Evolutionary conservation across 805 yeast species (phyloP).

Genomic region (Ogataea ganodermae): DNA sequence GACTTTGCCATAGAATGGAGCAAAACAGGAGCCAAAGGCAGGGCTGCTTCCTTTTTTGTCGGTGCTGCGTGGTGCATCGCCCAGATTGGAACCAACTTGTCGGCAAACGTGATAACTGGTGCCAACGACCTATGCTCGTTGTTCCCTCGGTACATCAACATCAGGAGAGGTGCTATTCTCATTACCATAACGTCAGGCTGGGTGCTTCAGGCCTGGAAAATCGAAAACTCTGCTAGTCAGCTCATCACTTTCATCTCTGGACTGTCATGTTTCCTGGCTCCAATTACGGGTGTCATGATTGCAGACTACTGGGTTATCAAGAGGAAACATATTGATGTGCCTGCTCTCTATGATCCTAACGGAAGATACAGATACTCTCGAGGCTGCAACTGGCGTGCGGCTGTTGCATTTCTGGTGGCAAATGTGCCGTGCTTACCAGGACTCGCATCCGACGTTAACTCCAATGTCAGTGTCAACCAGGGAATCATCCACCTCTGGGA

Average conservation of each 20-base stretch:
- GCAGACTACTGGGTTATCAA: constrained; percentile 43
- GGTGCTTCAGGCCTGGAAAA: constrained; percentile 44
- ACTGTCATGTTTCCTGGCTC: constrained; percentile 41
- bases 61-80: constrained; percentile 26
- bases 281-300: constrained; percentile 40
- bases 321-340: constrained; percentile 39
- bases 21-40: constrained; percentile 25
- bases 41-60: constrained; percentile 24
- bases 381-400: constrained; percentile 49
- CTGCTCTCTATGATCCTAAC: constrained; percentile 35
- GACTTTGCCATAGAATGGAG: constrained; percentile 40
- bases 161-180: constrained; percentile 52
- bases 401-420: constrained; percentile 41
- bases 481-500: constrained; percentile 33
- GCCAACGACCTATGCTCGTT: constrained; percentile 60
- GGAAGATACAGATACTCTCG: constrained; percentile 42
- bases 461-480: constrained; percentile 24
- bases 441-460: constrained; percentile 34
- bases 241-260: constrained; percentile 41
- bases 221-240: constrained; percentile 38
- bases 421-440: constrained; percentile 44
- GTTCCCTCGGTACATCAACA: constrained; percentile 59
- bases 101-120: constrained; percentile 63
- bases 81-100: constrained; percentile 44
- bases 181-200: constrained; percentile 38